Base-by-base conservation (phyloP, 2,329 filamentous ascomycete genomes). In the Colletotrichum sp. region DNA sequence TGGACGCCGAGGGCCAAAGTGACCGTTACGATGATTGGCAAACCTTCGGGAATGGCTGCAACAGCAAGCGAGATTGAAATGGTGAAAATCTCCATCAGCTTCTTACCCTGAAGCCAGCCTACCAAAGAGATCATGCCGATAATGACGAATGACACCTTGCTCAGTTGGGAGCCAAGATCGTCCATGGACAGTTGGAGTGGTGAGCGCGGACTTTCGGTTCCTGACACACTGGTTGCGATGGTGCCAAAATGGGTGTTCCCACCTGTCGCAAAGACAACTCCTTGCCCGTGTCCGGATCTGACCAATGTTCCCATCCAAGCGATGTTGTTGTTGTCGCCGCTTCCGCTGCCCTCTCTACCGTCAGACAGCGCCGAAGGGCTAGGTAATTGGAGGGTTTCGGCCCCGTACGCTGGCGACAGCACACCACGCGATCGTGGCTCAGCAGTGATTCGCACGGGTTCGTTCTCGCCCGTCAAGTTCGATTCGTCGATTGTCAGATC, bases 261-360 rank as follows among this genome's bases (percentile, higher is more conserved):
- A 71, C 98, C 98, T 8, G 97, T 99, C 11, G 96, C 96, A 83
- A 98, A 98, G n/a, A 99, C 97, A 79, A 99, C 93, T 59, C 97
- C 97, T 83, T 98, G 96, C 0, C 97, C 97, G 81, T 99, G 94
- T 13, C 97, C 97, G 44, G 96, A 98, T 79, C 96, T 95, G 39
- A 99, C 96, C 78, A 99, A 85, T 4, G 97, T 99, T 32, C 97
- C 97, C 96, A 99, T 98, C 84, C 98, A 98, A 3, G 96, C 97
- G 83, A 99, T 96, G 81, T 99, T 98, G 80, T 99, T 98, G 80
- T 94, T 94, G 80, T 93, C 92, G 70, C 94, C 93, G 77, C 94
- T 94, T 67, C 94, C 86, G 65, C 92, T 90, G 60, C 94, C 90
- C 78, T 94, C 93, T 32, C 91, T 77, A 89, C 92, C 78, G 90